phyloP scores from a whole-genome alignment of 345 rosid genomes.

The Theobroma cacao region DNA sequence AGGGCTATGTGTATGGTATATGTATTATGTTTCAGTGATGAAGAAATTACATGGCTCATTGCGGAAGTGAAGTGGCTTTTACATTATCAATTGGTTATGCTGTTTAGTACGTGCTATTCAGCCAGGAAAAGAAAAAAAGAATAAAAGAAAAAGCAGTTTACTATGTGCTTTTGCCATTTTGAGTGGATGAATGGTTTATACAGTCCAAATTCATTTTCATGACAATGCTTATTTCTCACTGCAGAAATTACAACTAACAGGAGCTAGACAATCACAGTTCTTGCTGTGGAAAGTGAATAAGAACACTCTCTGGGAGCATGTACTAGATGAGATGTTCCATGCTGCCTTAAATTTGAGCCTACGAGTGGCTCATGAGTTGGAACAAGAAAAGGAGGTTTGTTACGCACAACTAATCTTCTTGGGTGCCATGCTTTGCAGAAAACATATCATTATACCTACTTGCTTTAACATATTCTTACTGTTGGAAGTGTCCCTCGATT shows the following conservation, averaged over 20 bases:
- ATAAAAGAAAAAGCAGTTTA: not conserved
- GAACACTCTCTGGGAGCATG: constrained; percentile 36
- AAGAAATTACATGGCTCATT: not conserved
- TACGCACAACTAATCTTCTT: not conserved
- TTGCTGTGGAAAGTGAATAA: constrained; percentile 79
- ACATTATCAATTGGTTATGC: not conserved
- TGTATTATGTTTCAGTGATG: not conserved
- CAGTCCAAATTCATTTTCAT: not conserved
- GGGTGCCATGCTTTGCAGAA: not conserved
- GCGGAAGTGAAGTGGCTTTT: not conserved
- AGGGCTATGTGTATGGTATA: not conserved
- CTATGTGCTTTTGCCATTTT: not conserved
- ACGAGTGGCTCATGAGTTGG: constrained; percentile 55
- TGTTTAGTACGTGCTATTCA: not conserved
- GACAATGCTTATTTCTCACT: not conserved
- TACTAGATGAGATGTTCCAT: constrained; percentile 83
- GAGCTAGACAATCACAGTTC: constrained; percentile 31
- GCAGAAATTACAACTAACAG: constrained; percentile 59
- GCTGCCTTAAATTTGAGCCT: constrained; percentile 70
- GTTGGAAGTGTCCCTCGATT: not conserved
- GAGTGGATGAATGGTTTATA: not conserved
- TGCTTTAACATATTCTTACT: not conserved
- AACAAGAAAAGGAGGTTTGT: constrained; percentile 67
- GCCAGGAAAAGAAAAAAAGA: not conserved
- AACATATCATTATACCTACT: not conserved